phyloP scores from a whole-genome alignment of 345 rosid genomes.

The Excoecaria agallocha region DNA sequence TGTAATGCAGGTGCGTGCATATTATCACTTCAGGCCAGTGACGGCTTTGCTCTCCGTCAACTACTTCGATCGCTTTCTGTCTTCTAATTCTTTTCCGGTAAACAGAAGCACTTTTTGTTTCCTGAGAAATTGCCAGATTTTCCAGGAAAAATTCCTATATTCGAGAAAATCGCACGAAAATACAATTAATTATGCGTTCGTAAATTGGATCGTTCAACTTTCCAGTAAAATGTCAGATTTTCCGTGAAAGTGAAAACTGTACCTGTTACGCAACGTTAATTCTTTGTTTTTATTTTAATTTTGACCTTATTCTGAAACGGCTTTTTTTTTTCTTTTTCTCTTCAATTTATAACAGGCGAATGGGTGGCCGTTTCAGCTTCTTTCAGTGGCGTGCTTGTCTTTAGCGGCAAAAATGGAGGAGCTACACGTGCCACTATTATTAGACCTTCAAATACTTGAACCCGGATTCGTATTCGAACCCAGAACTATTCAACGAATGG shows the following conservation, averaged over 20 bases:
- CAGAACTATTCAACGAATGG: constrained; percentile 54
- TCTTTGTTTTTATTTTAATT: background rate
- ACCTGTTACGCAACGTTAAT: background rate
- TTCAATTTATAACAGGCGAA: constrained; percentile 18
- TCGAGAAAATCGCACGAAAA: background rate
- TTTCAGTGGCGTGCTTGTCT: constrained; percentile 66
- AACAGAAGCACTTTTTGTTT: constrained; percentile 4
- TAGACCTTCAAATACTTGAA: constrained; percentile 50
- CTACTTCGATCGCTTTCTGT: constrained; percentile 67
- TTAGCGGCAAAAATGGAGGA: constrained; percentile 73
- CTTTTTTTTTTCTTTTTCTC: background rate
- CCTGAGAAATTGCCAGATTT: constrained; percentile 12
- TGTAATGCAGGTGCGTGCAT: constrained; percentile 58
- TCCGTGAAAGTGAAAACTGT: constrained; percentile 19
- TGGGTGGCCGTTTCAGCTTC: constrained; percentile 67
- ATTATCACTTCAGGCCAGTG: constrained; percentile 43
- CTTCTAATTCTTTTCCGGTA: constrained; percentile 47
- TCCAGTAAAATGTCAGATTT: constrained; percentile 14
- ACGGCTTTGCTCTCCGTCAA: constrained; percentile 57
- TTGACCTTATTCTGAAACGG: background rate
- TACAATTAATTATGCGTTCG: background rate
- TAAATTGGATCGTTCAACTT: background rate
- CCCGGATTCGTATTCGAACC: constrained; percentile 57
- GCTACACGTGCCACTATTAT: constrained; percentile 41
- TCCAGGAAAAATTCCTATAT: constrained; percentile 5